Percentiles rank a stretch among this genome's conserved stretches.
Evolutionary conservation across 768 basidiomycete genomes (phyloP).

Genomic region (Auricularia sp.): DNA sequence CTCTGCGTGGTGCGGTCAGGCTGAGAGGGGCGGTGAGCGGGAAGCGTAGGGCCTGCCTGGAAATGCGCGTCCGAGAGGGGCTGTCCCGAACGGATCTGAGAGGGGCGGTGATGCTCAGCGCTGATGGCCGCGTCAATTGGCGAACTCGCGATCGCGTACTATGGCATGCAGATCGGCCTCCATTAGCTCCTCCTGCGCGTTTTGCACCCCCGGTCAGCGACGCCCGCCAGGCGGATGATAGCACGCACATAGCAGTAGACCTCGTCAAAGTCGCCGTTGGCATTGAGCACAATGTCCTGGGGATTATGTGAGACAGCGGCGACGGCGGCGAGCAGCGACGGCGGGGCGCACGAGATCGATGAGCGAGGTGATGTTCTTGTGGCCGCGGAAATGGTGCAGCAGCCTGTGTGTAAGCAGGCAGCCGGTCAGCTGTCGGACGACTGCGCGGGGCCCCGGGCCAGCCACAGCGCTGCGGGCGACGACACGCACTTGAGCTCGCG

Average conservation of each 20-base stretch:
- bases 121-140: not conserved
- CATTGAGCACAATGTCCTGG: constrained; percentile 94
- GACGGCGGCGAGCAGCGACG: not conserved
- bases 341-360: not conserved
- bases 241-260: constrained; percentile 79
- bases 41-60: constrained; percentile 29
- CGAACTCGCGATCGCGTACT: constrained; percentile 34
- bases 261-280: constrained; percentile 88
- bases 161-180: constrained; percentile 99
- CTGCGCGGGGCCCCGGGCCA: too few species aligned
- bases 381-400: constrained; percentile 94
- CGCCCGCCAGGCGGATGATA: constrained; percentile 1
- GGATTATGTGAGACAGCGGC: constrained; percentile 61
- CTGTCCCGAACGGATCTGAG: constrained; percentile 75
- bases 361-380: constrained; percentile 72
- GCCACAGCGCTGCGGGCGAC: not conserved
- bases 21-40: not conserved
- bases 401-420: constrained; percentile 38
- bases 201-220: not conserved
- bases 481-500: constrained; percentile 76
- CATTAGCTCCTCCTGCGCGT: constrained; percentile 89
- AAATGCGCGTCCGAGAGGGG: constrained; percentile 86
- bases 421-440: constrained; percentile 10
- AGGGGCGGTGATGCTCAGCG: constrained; percentile 5
- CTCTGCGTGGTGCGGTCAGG: constrained; percentile 26